Evolutionary conservation across 441 rosid genomes (phyloP), one percentile per base, ranked within the genome.

Genomic region (Syzygium syzygioides): DNA sequence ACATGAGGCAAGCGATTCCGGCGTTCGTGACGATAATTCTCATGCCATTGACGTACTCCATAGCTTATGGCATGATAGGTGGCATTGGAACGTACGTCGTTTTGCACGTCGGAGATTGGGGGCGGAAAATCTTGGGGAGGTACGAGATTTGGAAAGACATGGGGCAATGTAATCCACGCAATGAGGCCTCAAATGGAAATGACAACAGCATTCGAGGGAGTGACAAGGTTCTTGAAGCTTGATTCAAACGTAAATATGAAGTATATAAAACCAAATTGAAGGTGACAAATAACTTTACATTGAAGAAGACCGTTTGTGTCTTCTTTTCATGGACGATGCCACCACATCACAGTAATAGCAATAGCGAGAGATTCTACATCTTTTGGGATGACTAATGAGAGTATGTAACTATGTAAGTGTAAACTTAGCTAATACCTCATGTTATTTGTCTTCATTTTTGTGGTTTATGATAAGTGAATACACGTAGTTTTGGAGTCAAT

Each of bases 1-100:
- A 87, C 48, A 80, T 80, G 89, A 87, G 89, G 71, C 79, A 87
- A 32, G 89, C 79, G 32, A 87, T 87, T 20, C 89, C 86, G 32
- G 89, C 86, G 10, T 57, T 80, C 55, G 25, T 87, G 54, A 80
- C 89, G 5, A 41, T 87, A 54, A 87, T 80, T 3, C 59, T 87
- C 71, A 87, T 80, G 86, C 89, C 86, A 9, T 37, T 57, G 50
- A 80, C 50, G 19, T 87, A 87, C n/a, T 87, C 89, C 20, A 87
- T 87, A 25, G 89, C 89, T 12, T 87, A 87, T 13, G 89, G 89
- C 19, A 48, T 80, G 55, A 87, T 87, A 37, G 86, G 89, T 3
- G 86, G 89, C 23, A 80, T 87, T 6, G 89, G 86, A 8, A 87
- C 89, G 3, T 80, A 54, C n/a, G 26, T 79, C 9, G 89, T 48